phyloP scores from a whole-genome alignment of 768 basidiomycete species.

The Boletus rex-veris region DNA sequence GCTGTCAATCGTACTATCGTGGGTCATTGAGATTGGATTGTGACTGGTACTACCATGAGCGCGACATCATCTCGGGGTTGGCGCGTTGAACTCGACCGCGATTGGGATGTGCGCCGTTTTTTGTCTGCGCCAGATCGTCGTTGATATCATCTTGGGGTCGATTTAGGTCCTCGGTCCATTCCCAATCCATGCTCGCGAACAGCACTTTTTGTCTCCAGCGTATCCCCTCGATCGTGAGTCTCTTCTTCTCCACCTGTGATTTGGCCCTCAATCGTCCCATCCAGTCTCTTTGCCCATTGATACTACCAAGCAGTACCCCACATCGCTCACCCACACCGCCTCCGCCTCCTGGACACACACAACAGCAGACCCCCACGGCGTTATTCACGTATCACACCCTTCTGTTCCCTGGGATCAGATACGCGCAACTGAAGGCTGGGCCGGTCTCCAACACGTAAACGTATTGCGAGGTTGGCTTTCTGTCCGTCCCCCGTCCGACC shows the following conservation, averaged over 20 bases:
- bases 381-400: constrained; percentile 62
- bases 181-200: constrained; percentile 80
- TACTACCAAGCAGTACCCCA: constrained; percentile 45
- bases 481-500: constrained; percentile 43
- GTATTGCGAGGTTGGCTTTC: constrained; percentile 64
- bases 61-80: constrained; percentile 10
- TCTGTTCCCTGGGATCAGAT: constrained; percentile 62
- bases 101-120: constrained; percentile 27
- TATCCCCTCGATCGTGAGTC: constrained; percentile 64
- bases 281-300: constrained; percentile 12
- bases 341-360: constrained; percentile 59
- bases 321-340: constrained; percentile 39
- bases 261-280: background rate
- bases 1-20: background rate
- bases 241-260: background rate
- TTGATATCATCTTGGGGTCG: background rate
- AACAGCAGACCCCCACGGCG: constrained; percentile 40
- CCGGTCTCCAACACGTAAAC: constrained; percentile 76
- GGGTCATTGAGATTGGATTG: background rate
- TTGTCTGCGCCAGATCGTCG: background rate
- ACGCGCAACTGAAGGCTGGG: constrained; percentile 81
- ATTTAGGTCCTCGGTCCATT: constrained; percentile 76
- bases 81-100: constrained; percentile 23
- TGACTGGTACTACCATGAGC: constrained; percentile 4
- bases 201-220: constrained; percentile 75